Percentiles rank a stretch among this genome's conserved stretches.
These are phyloP conservation scores for Zoysia pacifica DNA, from an alignment of 176 grass and related monocot genomes.

Conservation along the genomic window DNA sequence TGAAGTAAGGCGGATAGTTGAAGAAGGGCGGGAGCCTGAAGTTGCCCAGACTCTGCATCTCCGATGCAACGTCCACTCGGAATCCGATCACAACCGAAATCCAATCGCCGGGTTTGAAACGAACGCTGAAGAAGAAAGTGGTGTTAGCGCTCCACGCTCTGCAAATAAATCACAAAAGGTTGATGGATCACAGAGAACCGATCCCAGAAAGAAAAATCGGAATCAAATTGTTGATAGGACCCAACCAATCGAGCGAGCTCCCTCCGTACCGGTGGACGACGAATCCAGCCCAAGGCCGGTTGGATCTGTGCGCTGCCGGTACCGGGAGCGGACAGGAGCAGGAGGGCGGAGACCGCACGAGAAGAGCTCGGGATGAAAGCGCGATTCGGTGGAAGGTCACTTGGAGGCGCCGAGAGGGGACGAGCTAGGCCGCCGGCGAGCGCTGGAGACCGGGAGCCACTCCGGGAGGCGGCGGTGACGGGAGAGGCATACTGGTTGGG, in stretches of 20 bases:
- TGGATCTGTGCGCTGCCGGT: not conserved
- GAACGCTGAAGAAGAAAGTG: too few relatives aligned
- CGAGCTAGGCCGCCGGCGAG: too few relatives aligned
- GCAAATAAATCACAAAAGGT: not conserved
- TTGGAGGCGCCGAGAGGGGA: too few relatives aligned
- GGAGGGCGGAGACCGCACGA: not conserved
- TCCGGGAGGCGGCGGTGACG: too few relatives aligned
- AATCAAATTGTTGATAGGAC: not conserved
- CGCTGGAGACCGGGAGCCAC: not conserved
- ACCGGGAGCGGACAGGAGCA: not conserved
- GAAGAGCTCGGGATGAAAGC: not conserved
- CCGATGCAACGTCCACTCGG: not conserved
- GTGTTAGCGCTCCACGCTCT: too few relatives aligned
- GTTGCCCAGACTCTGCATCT: constrained; percentile 62
- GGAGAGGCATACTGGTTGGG: too few relatives aligned
- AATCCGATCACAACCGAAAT: not conserved
- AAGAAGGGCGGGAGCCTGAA: constrained; percentile 81
- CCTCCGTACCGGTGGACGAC: not conserved
- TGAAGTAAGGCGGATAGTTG: constrained; percentile 95
- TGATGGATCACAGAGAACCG: too few relatives aligned
- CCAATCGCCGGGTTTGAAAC: not conserved
- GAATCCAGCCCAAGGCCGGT: not conserved
- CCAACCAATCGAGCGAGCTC: not conserved
- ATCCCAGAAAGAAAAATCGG: not conserved
- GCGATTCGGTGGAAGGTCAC: not conserved